Evolutionary conservation across 768 basidiomycete genomes (phyloP).

Genomic region (Gelatoporia subvermispora): DNA sequence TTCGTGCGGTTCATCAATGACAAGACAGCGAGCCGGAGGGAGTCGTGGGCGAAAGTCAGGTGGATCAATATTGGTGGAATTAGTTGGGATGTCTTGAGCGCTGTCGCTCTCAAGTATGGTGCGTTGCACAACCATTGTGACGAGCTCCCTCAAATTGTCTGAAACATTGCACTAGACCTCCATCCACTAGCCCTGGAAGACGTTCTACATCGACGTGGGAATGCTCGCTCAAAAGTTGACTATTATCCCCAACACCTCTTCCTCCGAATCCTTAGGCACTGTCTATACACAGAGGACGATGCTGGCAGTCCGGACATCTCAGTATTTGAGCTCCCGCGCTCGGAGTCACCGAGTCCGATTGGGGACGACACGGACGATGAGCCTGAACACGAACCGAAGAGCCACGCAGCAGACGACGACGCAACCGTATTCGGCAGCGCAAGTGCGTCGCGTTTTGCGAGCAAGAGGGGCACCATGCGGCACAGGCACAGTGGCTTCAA

Average conservation of each 20-base stretch:
- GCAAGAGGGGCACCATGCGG: conserved; percentile 14
- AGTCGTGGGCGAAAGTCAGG: conserved; percentile 62
- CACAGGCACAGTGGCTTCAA: conserved; percentile 4
- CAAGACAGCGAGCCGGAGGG: conserved; percentile 38
- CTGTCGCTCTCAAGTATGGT: conserved; percentile 63
- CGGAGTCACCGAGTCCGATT: conserved; percentile 26
- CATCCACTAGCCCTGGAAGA: conserved; percentile 74
- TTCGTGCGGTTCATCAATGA: conserved; percentile 55
- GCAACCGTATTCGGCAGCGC: conserved; percentile 24
- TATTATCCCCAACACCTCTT: conserved; percentile 71
- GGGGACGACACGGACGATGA: conserved; percentile 13
- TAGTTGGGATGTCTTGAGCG: conserved; percentile 70
- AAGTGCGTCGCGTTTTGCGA: conserved; percentile 18
- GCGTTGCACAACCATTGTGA: conserved; percentile 11
- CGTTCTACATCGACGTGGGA: conserved; percentile 50
- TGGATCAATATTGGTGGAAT: conserved; percentile 73
- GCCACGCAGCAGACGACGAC: conserved; percentile 22
- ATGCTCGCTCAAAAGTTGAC: conserved; percentile 62
- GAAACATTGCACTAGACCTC: conserved; percentile 45
- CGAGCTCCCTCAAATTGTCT: too few species aligned
- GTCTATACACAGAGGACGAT: conserved; percentile 31
- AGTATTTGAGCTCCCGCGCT: conserved; percentile 28
- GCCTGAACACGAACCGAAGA: conserved; percentile 21
- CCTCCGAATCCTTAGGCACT: conserved; percentile 62
- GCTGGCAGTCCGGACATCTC: conserved; percentile 6